phyloP scores from a whole-genome alignment of 2,329 filamentous ascomycete species.

The Trichoderma oligosporum region DNA sequence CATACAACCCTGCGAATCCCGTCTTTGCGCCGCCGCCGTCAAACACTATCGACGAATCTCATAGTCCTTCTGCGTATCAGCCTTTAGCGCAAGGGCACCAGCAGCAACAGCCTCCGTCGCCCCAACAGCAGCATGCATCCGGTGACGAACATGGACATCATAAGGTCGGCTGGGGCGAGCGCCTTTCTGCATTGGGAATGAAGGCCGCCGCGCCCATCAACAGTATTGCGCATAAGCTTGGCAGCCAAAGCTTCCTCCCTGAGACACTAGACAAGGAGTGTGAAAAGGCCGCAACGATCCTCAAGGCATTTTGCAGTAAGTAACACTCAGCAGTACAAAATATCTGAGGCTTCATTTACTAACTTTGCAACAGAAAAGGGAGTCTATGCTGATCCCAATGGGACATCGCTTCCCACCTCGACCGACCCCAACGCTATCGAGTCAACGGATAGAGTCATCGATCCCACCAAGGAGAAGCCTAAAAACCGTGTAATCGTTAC shows the following conservation, averaged over 20 bases:
- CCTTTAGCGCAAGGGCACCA: background rate
- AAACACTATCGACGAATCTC: background rate
- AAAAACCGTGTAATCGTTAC: conserved; percentile 50
- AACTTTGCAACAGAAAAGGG: conserved; percentile 43
- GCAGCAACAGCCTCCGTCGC: background rate
- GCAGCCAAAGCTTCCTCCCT: conserved; percentile 81
- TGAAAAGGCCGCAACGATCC: conserved; percentile 82
- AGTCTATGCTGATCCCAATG: conserved; percentile 43
- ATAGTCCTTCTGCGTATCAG: conserved; percentile 1
- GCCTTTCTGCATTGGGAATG: conserved; percentile 32
- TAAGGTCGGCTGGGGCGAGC: conserved; percentile 29
- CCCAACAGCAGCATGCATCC: background rate
- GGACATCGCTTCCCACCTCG: conserved; percentile 30
- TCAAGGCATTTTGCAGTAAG: conserved; percentile 81
- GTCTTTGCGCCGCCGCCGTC: conserved; percentile 31
- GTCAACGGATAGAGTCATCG: conserved; percentile 29
- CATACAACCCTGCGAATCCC: conserved; percentile 32
- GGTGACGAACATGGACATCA: conserved; percentile 13
- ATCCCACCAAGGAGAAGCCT: conserved; percentile 37
- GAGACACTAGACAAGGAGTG: conserved; percentile 83
- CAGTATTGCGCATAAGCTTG: conserved; percentile 74
- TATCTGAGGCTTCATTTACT: conserved; percentile 1
- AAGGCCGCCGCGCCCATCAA: conserved; percentile 71
- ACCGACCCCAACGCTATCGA: conserved; percentile 31
- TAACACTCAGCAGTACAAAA: too few relatives aligned